These are phyloP conservation scores for Pyrenochaeta sp. DNA, from an alignment of 2,329 filamentous ascomycete genomes.

Conservation along the genomic window DNA sequence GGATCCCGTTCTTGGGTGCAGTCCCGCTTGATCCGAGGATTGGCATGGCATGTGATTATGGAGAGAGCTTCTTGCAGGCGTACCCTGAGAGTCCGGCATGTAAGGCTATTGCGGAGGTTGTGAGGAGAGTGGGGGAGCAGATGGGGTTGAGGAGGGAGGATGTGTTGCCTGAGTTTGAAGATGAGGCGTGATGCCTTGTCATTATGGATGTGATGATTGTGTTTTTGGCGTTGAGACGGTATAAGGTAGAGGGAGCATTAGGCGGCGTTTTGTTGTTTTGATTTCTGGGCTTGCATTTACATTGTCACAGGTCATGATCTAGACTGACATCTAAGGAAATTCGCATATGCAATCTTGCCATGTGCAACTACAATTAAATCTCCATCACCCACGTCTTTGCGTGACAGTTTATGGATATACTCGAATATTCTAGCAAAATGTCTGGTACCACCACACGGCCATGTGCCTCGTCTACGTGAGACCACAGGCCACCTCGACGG, in stretches of 20 bases:
- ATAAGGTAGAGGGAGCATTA: background rate
- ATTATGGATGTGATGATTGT: background rate
- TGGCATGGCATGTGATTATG: constrained; percentile 95
- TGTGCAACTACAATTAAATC: no score
- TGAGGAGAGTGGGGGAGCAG: constrained; percentile 70
- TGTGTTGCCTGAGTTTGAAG: constrained; percentile 36
- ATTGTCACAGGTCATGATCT: no score
- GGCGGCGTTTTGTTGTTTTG: constrained; percentile 5
- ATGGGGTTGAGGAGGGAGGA: constrained; percentile 40
- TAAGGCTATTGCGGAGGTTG: constrained; percentile 79
- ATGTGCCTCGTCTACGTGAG: no score
- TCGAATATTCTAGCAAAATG: no score
- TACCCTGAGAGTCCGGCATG: constrained; percentile 95
- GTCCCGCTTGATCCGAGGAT: constrained; percentile 94
- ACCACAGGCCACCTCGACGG: no score
- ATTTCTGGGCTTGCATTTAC: background rate
- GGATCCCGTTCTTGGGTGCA: constrained; percentile 84
- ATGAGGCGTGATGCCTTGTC: constrained; percentile 11
- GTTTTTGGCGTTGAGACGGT: background rate
- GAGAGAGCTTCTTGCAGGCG: constrained; percentile 94
- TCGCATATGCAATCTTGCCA: no score
- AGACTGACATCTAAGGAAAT: no score
- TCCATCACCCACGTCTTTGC: no score
- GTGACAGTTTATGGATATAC: no score
- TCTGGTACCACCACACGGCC: no score